Base-by-base conservation (phyloP, 2,329 filamentous ascomycete genomes). In the Lecanicillium sp. region DNA sequence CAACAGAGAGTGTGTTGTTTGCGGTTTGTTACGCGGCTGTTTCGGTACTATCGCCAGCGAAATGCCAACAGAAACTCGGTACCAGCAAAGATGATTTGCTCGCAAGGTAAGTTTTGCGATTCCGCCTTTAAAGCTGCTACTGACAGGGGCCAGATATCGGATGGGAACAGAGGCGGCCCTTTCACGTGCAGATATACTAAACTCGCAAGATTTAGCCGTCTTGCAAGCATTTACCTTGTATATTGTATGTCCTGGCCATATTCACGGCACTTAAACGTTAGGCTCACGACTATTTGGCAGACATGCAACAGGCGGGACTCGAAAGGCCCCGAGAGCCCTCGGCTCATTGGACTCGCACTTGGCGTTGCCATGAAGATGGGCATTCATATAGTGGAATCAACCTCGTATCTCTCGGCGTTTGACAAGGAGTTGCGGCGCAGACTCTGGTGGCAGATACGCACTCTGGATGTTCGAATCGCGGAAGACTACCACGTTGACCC, bases 401-500 rank as follows among this genome's bases (percentile, higher is more conserved):
- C 59, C 18, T 65, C 74, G 68, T 46, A 59, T 56, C 18, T 60
- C 74, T 5, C 64, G 3, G 64, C 71, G 0, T 71, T 74, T 41
- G 68, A 75, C 38, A 61, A 68, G 12, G 72, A 76, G 47, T 67
- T 74, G 53, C 61, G 71, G 3, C 62, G 71, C 29, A 58, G 71
- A 15, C 53, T 74, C 6, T 74, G 71, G 70, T 74, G 71, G 69
- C 66, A 70, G 39, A 61, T 75, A 4, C 69, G 62, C 45, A 61
- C 66, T 10, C 55, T 71, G 3, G 69, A 74, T 46, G 59, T 63
- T 11, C 57, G 70, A 32, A 62, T 69, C 5, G 68, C 68, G 6
- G 71, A 77, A 48, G 73, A 77, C 42, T 69, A 75, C 46, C 72
- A 72, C 3, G 33, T 47, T 28, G 40, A 46, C 12, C 45, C 45